Evolutionary conservation across 2,329 filamentous ascomycete genomes (phyloP).

Genomic region (Dryadomyces quercivorus): DNA sequence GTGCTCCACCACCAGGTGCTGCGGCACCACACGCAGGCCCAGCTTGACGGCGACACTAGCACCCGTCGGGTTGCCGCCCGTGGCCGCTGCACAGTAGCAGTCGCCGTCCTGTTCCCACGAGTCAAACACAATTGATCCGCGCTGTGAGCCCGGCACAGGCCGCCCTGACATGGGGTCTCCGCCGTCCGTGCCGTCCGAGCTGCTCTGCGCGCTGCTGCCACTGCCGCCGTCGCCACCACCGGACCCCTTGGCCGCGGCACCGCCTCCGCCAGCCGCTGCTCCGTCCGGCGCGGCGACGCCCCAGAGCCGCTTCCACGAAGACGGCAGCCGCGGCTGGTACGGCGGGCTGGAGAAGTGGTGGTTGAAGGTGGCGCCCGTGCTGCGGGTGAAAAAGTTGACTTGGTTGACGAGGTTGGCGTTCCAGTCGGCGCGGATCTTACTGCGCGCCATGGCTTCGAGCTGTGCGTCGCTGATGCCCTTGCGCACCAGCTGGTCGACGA

Average conservation of each 20-base stretch:
- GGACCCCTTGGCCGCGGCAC: neutral
- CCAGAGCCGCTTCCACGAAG: constrained; percentile 8
- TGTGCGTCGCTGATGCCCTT: constrained; percentile 32
- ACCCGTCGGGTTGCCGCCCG: constrained; percentile 8
- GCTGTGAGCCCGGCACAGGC: constrained; percentile 3
- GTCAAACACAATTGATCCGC: constrained; percentile 39
- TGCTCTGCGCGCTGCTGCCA: neutral
- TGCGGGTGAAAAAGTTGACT: constrained; percentile 62
- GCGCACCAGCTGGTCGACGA: constrained; percentile 29
- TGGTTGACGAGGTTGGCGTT: constrained; percentile 33
- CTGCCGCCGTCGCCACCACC: neutral
- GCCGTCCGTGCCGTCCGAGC: neutral
- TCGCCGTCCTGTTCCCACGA: constrained; percentile 71
- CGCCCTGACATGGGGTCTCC: constrained; percentile 16
- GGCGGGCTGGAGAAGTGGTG: constrained; percentile 45
- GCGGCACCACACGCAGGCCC: constrained; percentile 46
- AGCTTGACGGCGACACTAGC: constrained; percentile 48
- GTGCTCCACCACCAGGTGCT: constrained; percentile 62
- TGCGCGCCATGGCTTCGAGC: constrained; percentile 33
- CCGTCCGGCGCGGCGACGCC: neutral
- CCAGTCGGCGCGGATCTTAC: constrained; percentile 32
- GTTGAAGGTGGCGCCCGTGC: constrained; percentile 55
- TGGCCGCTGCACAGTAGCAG: constrained; percentile 63
- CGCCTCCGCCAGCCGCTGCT: neutral
- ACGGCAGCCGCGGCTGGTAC: constrained; percentile 19